Percentiles rank a stretch among this genome's conserved stretches.
Evolutionary conservation across 2,329 filamentous ascomycete species (phyloP).

Genomic region (Penicillium sp.): DNA sequence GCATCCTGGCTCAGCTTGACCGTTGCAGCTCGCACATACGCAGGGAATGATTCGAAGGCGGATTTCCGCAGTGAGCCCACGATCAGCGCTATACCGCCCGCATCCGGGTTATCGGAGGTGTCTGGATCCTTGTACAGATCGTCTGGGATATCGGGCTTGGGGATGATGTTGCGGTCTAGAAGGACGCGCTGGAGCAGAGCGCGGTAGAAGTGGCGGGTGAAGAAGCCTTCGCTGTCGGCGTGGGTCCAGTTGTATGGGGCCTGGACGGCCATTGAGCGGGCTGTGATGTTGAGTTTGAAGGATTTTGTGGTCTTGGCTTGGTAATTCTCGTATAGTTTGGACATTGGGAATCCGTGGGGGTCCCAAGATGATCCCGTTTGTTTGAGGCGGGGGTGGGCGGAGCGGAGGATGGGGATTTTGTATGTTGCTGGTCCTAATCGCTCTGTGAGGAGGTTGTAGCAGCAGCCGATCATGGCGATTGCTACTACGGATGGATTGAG

Average conservation of each 20-base stretch:
- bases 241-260: conserved; percentile 88
- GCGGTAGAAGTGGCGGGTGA: conserved; percentile 88
- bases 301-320: conserved; percentile 56
- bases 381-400: conserved; percentile 65
- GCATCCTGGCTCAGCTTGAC: conserved; percentile 65
- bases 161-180: conserved; percentile 74
- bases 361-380: conserved; percentile 70
- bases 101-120: conserved; percentile 20
- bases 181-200: conserved; percentile 90
- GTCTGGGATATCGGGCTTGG: conserved; percentile 45
- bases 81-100: conserved; percentile 65
- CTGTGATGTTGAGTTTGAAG: conserved; percentile 87
- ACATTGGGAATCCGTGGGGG: conserved; percentile 93
- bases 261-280: conserved; percentile 97
- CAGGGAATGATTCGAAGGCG: conserved; percentile 69
- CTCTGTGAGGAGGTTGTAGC: conserved; percentile 95
- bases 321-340: conserved; percentile 59
- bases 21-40: conserved; percentile 78
- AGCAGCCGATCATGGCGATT: conserved; percentile 96
- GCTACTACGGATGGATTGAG: conserved; percentile 79
- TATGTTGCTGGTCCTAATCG: conserved; percentile 80
- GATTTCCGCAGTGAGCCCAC: conserved; percentile 79
- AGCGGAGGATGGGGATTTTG: conserved; percentile 74
- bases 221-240: conserved; percentile 78
- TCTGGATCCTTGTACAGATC: conserved; percentile 30